Evolutionary conservation across 441 rosid species (phyloP).

Genomic region (Mallotus japonicus): DNA sequence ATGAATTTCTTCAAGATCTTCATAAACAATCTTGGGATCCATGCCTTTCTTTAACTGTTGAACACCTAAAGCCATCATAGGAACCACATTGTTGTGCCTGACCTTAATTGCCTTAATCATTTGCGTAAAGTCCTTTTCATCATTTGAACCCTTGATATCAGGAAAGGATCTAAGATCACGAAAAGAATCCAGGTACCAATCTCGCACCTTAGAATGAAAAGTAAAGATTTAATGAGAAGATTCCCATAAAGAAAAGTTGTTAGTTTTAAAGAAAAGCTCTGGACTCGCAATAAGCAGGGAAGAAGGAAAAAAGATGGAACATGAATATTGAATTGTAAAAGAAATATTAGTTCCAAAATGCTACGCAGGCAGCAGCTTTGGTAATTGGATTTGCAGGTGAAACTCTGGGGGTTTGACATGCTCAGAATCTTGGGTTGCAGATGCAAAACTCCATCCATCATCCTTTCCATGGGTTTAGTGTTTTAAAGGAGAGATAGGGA

Average conservation of each 20-base stretch:
- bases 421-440: too few species aligned
- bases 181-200: conserved; percentile 97
- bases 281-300: too few species aligned
- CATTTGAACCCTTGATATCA: conserved; percentile 59
- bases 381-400: too few species aligned
- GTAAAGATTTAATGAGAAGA: conserved; percentile 7
- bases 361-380: not conserved
- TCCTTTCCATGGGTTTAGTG: too few species aligned
- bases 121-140: conserved; percentile 77
- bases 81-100: conserved; percentile 95
- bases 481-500: not conserved
- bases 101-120: conserved; percentile 96
- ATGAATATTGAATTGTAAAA: not conserved
- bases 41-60: conserved; percentile 88
- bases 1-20: conserved; percentile 83
- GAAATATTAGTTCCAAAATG: not conserved
- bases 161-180: conserved; percentile 85
- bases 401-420: too few species aligned
- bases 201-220: conserved; percentile 64
- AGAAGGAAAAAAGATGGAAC: too few species aligned
- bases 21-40: conserved; percentile 43
- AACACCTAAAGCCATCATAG: conserved; percentile 93
- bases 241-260: too few species aligned
- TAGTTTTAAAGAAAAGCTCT: too few species aligned
- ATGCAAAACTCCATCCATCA: too few species aligned